Percentiles rank a stretch among this genome's conserved stretches.
phyloP scores from a whole-genome alignment of 345 rosid genomes.

The Eucalyptus regnans region DNA sequence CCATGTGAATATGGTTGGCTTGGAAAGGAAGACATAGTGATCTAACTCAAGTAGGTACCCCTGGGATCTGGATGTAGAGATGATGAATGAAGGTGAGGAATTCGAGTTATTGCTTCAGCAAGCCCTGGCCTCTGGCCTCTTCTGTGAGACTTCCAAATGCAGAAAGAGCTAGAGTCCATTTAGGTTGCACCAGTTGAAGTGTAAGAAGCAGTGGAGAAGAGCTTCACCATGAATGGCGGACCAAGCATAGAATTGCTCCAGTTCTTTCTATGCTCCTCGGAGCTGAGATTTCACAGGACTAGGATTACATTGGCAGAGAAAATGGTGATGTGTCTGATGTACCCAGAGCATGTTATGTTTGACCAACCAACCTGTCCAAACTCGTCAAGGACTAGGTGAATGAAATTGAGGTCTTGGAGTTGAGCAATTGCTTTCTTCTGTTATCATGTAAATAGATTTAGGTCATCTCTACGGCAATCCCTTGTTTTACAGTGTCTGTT shows the following conservation, averaged over 20 bases:
- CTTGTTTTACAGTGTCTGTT: neutral
- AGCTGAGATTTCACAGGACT: neutral
- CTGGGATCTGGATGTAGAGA: conserved; percentile 88
- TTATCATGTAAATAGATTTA: neutral
- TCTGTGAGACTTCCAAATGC: conserved; percentile 78
- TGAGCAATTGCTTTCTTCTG: neutral
- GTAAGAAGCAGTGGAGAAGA: conserved; percentile 90
- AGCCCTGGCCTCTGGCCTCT: conserved; percentile 84
- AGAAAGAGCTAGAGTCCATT: conserved; percentile 97
- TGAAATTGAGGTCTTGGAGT: neutral
- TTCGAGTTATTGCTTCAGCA: conserved; percentile 90
- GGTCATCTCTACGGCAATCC: neutral
- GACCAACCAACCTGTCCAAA: neutral
- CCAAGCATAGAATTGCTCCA: neutral
- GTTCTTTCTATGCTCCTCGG: neutral
- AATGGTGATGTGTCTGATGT: neutral
- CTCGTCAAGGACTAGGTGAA: neutral
- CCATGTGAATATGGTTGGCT: conserved; percentile 93
- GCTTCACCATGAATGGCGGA: conserved; percentile 20
- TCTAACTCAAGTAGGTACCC: conserved; percentile 81
- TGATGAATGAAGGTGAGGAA: conserved; percentile 87
- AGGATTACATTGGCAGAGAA: neutral
- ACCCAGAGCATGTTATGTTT: neutral
- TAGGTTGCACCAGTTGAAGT: conserved; percentile 70
- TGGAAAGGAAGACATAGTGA: conserved; percentile 73